Percentiles rank a stretch among this genome's conserved stretches.
These are phyloP conservation scores for Helianthus tuberosus DNA, from an alignment of 129 eudicot species.

Conservation along the genomic window DNA sequence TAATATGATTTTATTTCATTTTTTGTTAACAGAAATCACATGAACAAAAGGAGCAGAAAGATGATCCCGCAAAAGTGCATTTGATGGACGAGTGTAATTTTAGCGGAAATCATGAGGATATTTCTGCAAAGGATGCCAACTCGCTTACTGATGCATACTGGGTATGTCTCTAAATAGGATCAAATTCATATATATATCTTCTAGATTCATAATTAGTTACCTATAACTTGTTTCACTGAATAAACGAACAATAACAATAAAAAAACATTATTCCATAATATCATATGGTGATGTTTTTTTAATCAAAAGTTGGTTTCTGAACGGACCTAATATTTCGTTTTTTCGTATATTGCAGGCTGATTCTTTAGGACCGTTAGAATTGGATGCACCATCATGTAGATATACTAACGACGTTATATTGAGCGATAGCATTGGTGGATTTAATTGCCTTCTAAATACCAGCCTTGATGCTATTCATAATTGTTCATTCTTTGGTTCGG, in stretches of 20 bases:
- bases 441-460: conserved; percentile 71
- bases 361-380: conserved; percentile 77
- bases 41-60: conserved; percentile 29
- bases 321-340: not conserved
- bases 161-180: conserved; percentile 40
- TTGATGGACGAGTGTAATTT: conserved; percentile 42
- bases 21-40: conserved; percentile 42
- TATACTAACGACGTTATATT: conserved; percentile 64
- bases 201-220: not conserved
- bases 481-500: conserved; percentile 59
- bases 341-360: conserved; percentile 58
- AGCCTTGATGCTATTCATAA: conserved; percentile 81
- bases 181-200: not conserved
- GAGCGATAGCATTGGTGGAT: conserved; percentile 76
- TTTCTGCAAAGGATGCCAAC: conserved; percentile 46
- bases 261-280: too few relatives aligned
- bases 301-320: too few relatives aligned
- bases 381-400: conserved; percentile 75
- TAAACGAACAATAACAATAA: too few relatives aligned
- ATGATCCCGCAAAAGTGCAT: conserved; percentile 25
- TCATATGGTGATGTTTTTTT: too few relatives aligned
- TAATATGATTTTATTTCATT: not conserved
- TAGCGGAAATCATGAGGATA: conserved; percentile 26
- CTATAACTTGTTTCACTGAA: too few relatives aligned
- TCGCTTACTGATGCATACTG: conserved; percentile 71